Evolutionary conservation across 2,329 filamentous ascomycete genomes (phyloP), one percentile per base, ranked within the genome.

Genomic region (Trichophaea hybrida): DNA sequence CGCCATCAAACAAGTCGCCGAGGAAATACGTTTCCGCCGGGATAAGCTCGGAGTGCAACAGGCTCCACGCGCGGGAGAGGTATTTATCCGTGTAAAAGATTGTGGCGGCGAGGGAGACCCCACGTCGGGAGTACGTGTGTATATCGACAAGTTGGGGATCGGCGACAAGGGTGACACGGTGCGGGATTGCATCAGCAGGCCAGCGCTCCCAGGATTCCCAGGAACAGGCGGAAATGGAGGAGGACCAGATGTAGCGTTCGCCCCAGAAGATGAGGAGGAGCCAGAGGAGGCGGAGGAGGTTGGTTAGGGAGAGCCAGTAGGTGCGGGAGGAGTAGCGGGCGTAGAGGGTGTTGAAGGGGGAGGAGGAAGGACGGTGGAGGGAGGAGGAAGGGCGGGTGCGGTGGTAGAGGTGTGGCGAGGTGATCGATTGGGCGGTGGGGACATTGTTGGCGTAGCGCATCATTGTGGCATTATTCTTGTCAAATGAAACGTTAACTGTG

Each of bases 131-230:
- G 69, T 96, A 96, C n/a, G 89, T 94, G 72, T 96, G 88, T 58
- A 89, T 87, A 72, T 96, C 90, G 69, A 93, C 88, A 60, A 96
- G 79, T 71, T 96, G 90, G 48, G 90, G 90, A 70, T 96, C 90
- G 62, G 90, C 88, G 66, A 96, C 78, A 70, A 96, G 83, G 67
- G 88, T 77, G 66, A 94, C 78, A 70, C 84, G 87, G 71, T 97
- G 90, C 33, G 93, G 93, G 37, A 79, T 81, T 55, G 90, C 85
- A 66, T 78, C 82, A 68, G 79, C 73, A 57, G 89, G 88, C 93
- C 93, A 98, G 72, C 81, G 78, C 75, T 98, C 93, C 93, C 93
- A 98, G 44, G 79, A 80, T 38, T 80, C 77, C 93, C 93, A 98
- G 58, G 80, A 74, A 72, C 93, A 98, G 55, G 75, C 77, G 59